Base-by-base conservation (phyloP, 805 yeast species). In the Saturnispora bothae region DNA sequence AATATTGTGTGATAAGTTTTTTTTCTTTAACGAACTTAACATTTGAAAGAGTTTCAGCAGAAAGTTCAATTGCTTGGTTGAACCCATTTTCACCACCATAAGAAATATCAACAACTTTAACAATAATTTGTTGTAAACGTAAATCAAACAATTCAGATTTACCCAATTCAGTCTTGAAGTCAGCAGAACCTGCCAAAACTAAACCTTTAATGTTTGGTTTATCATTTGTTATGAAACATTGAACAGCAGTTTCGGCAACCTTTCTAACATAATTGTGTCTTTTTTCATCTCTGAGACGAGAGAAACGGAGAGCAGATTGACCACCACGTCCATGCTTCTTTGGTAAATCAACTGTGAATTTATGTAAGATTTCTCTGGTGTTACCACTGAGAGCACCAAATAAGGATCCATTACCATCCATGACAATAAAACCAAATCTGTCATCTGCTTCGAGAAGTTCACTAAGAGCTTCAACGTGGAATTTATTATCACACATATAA, bases 261-360 rank as follows among this genome's bases (percentile, higher is more conserved):
- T 92, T 92, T 66, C 99, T 77, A 45, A 92, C 94, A 66, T 92
- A 92, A 63, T 92, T 92, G 64, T 92, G 99, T 70, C 99, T 85
- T 63, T 92, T 92, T 66, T 92, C 98, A 53, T 92, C 98, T 74
- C 99, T 83, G 63, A 92, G 73, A 73, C 99, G 88, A 19, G 96
- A 80, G 71, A 92, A 92, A 84, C 99, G 97, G 51, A 92, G 60
- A 32, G 99, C 98, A 46, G 99, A 92, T 69, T 92, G 98, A 81
- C 98, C 98, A 83, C 98, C 98, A 74, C 98, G 83, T 56, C 98
- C 98, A 71, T 92, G 98, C 84, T 92, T 92, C 71, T 92, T 92
- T 53, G 99, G 99, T 53, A 92, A 71, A 63, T 92, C 99, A 40
- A 92, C 99, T 2, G 86, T 82, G 65, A 92, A 92, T 64, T 92